phyloP scores from a whole-genome alignment of 139 green algal species.

The Chlorella sp. region DNA sequence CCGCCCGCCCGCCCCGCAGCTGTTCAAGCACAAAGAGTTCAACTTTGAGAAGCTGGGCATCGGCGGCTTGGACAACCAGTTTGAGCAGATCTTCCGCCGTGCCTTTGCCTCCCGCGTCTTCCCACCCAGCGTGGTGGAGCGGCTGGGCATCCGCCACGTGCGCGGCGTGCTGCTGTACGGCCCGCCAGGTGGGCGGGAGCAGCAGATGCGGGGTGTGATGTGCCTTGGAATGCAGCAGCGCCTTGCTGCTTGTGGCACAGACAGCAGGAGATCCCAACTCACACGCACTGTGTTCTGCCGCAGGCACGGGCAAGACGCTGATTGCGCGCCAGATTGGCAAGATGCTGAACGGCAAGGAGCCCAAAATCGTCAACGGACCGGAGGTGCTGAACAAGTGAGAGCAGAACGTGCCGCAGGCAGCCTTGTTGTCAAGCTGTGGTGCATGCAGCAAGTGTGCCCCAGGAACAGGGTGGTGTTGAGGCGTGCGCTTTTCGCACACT shows the following conservation, averaged over 20 bases:
- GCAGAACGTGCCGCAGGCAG: too few species aligned
- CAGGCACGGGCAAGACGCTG: slow-evolving; percentile 98
- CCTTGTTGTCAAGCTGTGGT: too few species aligned
- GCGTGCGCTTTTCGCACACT: too few species aligned
- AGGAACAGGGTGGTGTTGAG: too few species aligned
- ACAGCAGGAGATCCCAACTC: too few species aligned
- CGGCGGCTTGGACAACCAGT: slow-evolving; percentile 96
- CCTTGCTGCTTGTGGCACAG: too few species aligned
- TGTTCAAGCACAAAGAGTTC: slow-evolving; percentile 97
- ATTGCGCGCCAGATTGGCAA: slow-evolving; percentile 99
- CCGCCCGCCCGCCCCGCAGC: slow-evolving; percentile 43
- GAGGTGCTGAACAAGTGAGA: slow-evolving; percentile 46
- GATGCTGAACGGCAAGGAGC: slow-evolving; percentile 99
- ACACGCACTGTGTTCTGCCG: too few species aligned
- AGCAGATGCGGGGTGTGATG: neutral
- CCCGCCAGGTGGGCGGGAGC: slow-evolving; percentile 54
- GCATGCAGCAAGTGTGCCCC: too few species aligned
- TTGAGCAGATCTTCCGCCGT: slow-evolving; percentile 97
- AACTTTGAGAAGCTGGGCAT: slow-evolving; percentile 98
- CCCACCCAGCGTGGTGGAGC: slow-evolving; percentile 86
- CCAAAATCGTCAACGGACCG: slow-evolving; percentile 91
- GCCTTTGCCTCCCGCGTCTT: slow-evolving; percentile 96
- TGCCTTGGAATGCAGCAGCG: neutral
- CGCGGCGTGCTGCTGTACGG: slow-evolving; percentile 93
- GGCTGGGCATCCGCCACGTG: slow-evolving; percentile 96